Evolutionary conservation across 345 rosid species (phyloP).

Genomic region (Erysimum cheiranthoides): DNA sequence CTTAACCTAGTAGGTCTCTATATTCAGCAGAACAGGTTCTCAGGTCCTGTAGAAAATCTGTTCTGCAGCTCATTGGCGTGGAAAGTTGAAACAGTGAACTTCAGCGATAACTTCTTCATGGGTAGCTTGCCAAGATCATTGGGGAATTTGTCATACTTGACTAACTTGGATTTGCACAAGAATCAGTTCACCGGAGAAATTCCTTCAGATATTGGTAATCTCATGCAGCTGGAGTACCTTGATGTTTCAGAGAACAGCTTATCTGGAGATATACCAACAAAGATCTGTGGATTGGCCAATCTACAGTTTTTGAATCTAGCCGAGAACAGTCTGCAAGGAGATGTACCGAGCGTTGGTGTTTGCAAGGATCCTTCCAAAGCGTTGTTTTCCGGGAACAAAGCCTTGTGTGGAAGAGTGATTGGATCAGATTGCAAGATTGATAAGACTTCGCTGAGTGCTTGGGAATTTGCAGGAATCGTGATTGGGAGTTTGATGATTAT

Average conservation of each 20-base stretch:
- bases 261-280: conserved; percentile 68
- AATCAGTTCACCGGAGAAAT: conserved; percentile 55
- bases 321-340: conserved; percentile 65
- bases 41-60: too few species aligned
- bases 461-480: conserved; percentile 58
- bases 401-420: conserved; percentile 58
- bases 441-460: conserved; percentile 51
- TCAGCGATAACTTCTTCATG: too few species aligned
- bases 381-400: conserved; percentile 64
- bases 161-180: too few species aligned
- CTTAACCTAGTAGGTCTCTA: conserved; percentile 77
- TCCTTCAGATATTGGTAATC: conserved; percentile 64
- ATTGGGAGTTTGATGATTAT: conserved; percentile 53
- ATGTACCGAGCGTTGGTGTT: conserved; percentile 61
- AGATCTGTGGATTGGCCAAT: conserved; percentile 56
- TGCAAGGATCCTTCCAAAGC: conserved; percentile 60
- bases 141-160: too few species aligned
- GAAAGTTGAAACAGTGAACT: too few species aligned
- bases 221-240: conserved; percentile 67
- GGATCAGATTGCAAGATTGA: conserved; percentile 60
- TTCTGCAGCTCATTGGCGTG: too few species aligned
- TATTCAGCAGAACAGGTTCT: conserved; percentile 62
- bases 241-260: conserved; percentile 68
- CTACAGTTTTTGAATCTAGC: conserved; percentile 60
- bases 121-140: too few species aligned